These are phyloP conservation scores for Ascocoryne sarcoides DNA, from an alignment of 2,329 filamentous ascomycete species.

Conservation along the genomic window DNA sequence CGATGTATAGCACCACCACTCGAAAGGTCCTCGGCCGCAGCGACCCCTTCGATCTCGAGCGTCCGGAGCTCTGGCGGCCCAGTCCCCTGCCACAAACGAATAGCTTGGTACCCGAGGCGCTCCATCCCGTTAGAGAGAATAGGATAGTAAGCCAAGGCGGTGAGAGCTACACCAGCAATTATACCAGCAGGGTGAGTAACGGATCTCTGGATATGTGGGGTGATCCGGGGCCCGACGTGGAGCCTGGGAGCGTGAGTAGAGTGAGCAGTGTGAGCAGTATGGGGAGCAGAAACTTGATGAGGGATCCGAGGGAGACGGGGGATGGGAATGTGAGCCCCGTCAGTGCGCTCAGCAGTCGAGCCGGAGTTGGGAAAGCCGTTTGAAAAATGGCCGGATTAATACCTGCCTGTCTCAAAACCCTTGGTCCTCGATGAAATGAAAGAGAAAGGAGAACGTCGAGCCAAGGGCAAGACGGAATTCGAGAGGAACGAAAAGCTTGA, in stretches of 20 bases:
- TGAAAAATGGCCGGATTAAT: no score
- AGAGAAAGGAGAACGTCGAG: no score
- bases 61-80: conserved; percentile 35
- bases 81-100: background rate
- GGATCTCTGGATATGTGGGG: conserved; percentile 34
- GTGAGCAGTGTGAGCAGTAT: conserved; percentile 17
- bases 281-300: conserved; percentile 11
- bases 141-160: conserved; percentile 1
- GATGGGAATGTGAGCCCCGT: background rate
- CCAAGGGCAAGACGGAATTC: no score
- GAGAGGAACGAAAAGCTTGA: no score
- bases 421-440: no score
- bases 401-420: no score
- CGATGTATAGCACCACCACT: conserved; percentile 34
- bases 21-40: conserved; percentile 50
- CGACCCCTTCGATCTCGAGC: conserved; percentile 57
- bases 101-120: background rate
- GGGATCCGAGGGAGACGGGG: background rate
- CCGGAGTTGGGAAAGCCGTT: background rate
- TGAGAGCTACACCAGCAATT: conserved; percentile 19
- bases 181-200: conserved; percentile 20
- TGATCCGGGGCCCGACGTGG: conserved; percentile 47
- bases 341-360: background rate
- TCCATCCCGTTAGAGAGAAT: background rate
- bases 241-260: conserved; percentile 26